These are phyloP conservation scores for Besnoitia besnoiti DNA, from an alignment of 169 alveolate species.

Conservation along the genomic window DNA sequence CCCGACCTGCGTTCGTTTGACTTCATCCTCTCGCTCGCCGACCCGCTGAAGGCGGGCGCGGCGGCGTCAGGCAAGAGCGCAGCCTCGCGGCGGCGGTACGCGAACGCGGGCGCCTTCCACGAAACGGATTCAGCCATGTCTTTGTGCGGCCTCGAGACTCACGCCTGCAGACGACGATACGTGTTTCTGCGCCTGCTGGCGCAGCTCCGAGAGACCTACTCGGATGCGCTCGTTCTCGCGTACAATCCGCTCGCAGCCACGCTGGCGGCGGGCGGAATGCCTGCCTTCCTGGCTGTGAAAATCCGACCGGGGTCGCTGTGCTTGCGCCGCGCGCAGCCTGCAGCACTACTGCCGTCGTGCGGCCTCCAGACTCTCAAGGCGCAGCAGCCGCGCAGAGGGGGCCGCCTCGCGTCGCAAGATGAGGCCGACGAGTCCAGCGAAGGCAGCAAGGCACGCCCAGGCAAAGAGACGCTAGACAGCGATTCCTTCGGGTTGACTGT, in stretches of 20 bases:
- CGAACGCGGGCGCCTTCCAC: neutral
- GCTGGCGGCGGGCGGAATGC: slow-evolving; percentile 5
- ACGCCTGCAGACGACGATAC: neutral
- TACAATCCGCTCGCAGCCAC: neutral
- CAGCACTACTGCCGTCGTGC: neutral
- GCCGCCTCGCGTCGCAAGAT: neutral
- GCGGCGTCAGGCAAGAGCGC: neutral
- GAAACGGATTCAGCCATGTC: neutral
- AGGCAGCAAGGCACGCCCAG: neutral
- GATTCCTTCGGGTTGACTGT: neutral
- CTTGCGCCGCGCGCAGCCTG: neutral
- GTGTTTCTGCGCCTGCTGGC: slow-evolving; percentile 6
- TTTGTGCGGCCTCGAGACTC: neutral
- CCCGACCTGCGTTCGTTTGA: neutral
- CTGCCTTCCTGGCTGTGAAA: neutral
- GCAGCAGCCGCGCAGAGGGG: neutral
- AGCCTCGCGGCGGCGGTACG: neutral
- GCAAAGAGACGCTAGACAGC: neutral
- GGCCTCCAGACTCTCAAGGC: neutral
- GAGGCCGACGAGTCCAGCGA: neutral
- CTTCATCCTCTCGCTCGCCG: neutral
- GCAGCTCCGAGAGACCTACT: neutral
- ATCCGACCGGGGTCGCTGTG: neutral
- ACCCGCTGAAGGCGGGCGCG: slow-evolving; percentile 4
- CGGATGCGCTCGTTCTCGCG: neutral